phyloP scores from a whole-genome alignment of 2,329 filamentous ascomycete genomes.

The Cladosporium sp. region DNA sequence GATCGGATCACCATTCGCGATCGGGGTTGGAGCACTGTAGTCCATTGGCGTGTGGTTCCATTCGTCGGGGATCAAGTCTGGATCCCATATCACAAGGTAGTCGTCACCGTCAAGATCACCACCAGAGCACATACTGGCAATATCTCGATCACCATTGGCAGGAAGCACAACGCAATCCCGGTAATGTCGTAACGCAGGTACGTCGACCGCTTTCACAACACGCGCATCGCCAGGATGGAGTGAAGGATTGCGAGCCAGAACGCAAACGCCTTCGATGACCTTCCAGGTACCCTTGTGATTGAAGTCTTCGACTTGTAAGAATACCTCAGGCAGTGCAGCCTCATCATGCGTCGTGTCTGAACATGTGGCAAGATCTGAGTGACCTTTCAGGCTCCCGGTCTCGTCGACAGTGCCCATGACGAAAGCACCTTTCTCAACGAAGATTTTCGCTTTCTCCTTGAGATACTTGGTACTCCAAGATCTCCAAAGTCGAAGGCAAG shows the following conservation, averaged over 20 bases:
- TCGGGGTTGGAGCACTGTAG: constrained; percentile 58
- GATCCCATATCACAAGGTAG: constrained; percentile 90
- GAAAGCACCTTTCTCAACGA: constrained; percentile 78
- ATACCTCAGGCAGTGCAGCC: constrained; percentile 72
- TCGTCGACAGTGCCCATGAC: constrained; percentile 88
- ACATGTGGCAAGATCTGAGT: constrained; percentile 47
- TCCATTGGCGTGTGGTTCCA: constrained; percentile 78
- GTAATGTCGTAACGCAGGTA: constrained; percentile 67
- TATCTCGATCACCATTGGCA: constrained; percentile 72
- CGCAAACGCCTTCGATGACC: constrained; percentile 70
- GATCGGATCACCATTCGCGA: constrained; percentile 58
- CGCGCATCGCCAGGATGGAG: constrained; percentile 90
- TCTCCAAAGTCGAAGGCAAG: constrained; percentile 77
- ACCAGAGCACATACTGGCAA: constrained; percentile 92
- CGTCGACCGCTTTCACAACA: constrained; percentile 77
- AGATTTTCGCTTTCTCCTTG: constrained; percentile 87
- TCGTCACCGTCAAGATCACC: constrained; percentile 96
- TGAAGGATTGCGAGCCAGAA: constrained; percentile 88
- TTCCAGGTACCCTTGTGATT: constrained; percentile 49
- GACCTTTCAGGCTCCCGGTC: constrained; percentile 68
- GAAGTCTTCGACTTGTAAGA: constrained; percentile 70
- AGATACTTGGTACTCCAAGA: constrained; percentile 85
- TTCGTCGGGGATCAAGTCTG: constrained; percentile 61
- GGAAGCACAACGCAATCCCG: constrained; percentile 86
- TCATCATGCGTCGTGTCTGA: constrained; percentile 42